Evolutionary conservation across 176 grass and related monocot genomes (phyloP).

Genomic region (Pontederia paniculata): DNA sequence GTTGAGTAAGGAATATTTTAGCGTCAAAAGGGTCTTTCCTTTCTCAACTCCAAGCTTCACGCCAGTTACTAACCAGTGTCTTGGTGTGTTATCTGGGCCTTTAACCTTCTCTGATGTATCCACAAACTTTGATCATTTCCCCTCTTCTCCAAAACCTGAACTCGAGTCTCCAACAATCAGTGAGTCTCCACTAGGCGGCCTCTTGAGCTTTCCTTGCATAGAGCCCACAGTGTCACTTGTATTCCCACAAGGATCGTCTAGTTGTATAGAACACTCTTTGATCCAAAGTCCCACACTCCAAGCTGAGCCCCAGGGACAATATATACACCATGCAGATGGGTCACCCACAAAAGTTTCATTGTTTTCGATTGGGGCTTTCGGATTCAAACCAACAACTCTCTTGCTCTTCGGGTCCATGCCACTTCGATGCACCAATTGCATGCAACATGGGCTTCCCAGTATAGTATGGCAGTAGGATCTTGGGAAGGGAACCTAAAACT

Average conservation of each 20-base stretch:
- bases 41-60: constrained; percentile 46
- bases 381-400: constrained; percentile 62
- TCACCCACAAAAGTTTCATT: constrained; percentile 23
- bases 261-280: constrained; percentile 48
- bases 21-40: constrained; percentile 41
- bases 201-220: constrained; percentile 3
- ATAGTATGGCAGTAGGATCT: constrained; percentile 51
- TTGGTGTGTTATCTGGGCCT: constrained; percentile 38
- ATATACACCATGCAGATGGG: constrained; percentile 22
- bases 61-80: constrained; percentile 59
- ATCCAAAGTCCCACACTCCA: constrained; percentile 58
- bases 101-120: constrained; percentile 46
- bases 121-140: constrained; percentile 31
- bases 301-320: constrained; percentile 56
- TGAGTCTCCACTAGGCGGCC: neutral
- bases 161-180: neutral
- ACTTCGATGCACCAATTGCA: constrained; percentile 43
- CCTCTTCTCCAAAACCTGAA: constrained; percentile 12
- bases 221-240: constrained; percentile 17
- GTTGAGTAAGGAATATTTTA: constrained; percentile 65
- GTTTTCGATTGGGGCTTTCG: constrained; percentile 45
- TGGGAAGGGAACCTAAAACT: constrained; percentile 64
- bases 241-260: constrained; percentile 55
- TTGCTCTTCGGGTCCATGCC: constrained; percentile 56
- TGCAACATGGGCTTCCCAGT: constrained; percentile 45